Evolutionary conservation across 2,329 filamentous ascomycete genomes (phyloP).

Genomic region (Fusarium sarcochroum): DNA sequence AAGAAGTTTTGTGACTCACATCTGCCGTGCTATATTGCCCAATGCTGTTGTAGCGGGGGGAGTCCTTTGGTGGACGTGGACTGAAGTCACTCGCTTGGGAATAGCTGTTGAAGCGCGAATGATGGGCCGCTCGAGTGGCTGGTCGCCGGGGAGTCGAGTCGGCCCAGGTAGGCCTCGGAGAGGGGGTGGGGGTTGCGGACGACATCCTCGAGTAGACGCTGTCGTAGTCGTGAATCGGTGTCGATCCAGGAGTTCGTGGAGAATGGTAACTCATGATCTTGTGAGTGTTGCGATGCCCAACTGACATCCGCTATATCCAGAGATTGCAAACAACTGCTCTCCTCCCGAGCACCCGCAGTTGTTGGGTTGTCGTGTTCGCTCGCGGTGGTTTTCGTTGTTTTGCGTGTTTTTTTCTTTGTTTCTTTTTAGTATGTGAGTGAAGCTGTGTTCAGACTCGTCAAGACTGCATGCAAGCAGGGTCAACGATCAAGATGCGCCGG

Average conservation of each 20-base stretch:
- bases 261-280: conserved; percentile 58
- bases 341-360: conserved; percentile 49
- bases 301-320: conserved; percentile 50
- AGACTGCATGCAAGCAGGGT: conserved; percentile 44
- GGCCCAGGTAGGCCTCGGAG: conserved; percentile 67
- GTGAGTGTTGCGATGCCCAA: conserved; percentile 53
- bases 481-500: conserved; percentile 43
- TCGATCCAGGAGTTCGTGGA: conserved; percentile 61
- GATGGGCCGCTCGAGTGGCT: conserved; percentile 64
- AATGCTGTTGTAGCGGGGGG: conserved; percentile 73
- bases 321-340: conserved; percentile 44
- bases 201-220: conserved; percentile 63
- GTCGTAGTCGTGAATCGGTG: conserved; percentile 66
- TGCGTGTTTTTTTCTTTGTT: conserved; percentile 56
- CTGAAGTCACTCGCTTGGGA: conserved; percentile 55
- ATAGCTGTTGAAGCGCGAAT: conserved; percentile 57
- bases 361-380: conserved; percentile 27
- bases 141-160: conserved; percentile 67
- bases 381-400: conserved; percentile 22
- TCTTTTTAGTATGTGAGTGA: conserved; percentile 38
- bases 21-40: conserved; percentile 75
- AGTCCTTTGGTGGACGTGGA: conserved; percentile 66
- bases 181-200: conserved; percentile 70
- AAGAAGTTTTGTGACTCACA: conserved; percentile 72
- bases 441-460: conserved; percentile 33